Base-by-base conservation (phyloP, 2,329 filamentous ascomycete species). In the Rhynchosporium graminicola region DNA sequence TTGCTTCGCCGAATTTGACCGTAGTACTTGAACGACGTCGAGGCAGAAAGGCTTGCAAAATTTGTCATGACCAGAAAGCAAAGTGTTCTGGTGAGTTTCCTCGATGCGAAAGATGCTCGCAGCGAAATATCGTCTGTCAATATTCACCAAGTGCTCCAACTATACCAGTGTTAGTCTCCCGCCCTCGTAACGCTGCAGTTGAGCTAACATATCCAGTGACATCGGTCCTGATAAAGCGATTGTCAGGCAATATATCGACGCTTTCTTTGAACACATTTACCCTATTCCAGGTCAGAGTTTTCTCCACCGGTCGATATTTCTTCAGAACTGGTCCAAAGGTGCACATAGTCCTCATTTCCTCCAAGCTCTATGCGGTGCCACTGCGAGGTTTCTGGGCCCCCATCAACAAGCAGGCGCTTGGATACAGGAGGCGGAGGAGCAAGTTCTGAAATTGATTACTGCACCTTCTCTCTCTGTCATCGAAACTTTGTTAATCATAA, bases 231-330 rank as follows among this genome's bases (percentile, higher is more conserved):
- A 51, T 20, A 51, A 51, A 51, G 48, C 29, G 2, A 51, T 51
- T 20, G 31, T 51, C 31, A 36, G 48, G 48, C 48, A 51, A 20
- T 31, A 51, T 20, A 51, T 51, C 29, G 48, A 51, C 31, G 48
- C 48, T 4, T 51, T 51, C 48, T 51, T 51, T 51, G 48, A 51
- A 7, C 36, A 38, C 31, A 51, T 51, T 13, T 51, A 51, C 20
- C 48, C 48, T 5, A 51, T 51, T 9, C 48, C 48, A n/a, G 48
- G 48, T 36, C 48, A 51, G 15, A 51, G 48, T 20, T 51, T 51
- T 15, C 48, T 51, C 15, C 48, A 51, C 20, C 48, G 48, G 9
- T 29, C 48, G 31, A 51, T 51, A 51, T 51, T 51, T 15, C 31
- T 51, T 5, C 48, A 51, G 48, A 51, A 51, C 10, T 51, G 48